Conservation (phyloP, 192 early-diverging fungal species). For the Anaeromyces robustus region DNA sequence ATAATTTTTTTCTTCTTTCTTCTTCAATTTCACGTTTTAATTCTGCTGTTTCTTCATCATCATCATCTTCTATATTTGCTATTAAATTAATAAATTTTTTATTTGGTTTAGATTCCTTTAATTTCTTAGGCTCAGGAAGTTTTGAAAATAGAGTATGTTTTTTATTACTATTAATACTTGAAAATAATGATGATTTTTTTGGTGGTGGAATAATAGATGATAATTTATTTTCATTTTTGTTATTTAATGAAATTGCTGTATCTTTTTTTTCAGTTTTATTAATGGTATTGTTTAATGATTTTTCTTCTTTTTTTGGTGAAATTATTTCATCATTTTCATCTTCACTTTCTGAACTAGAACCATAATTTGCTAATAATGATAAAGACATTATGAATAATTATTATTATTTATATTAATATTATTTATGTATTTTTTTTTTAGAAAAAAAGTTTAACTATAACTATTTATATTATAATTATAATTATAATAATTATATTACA, state of each 20-base stretch:
- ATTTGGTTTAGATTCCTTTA: background rate
- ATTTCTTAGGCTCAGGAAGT: background rate
- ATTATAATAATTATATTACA: too few relatives aligned
- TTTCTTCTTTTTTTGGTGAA: background rate
- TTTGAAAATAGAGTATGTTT: background rate
- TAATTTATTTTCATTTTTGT: background rate
- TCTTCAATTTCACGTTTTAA: background rate
- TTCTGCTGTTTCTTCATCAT: background rate
- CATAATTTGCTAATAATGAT: background rate
- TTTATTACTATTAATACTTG: background rate
- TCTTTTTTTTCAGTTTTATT: background rate
- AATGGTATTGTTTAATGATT: background rate
- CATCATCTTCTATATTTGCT: background rate
- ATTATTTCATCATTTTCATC: background rate
- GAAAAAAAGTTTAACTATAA: too few relatives aligned
- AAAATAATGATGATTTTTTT: background rate
- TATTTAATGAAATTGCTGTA: too few relatives aligned
- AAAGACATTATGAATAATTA: too few relatives aligned
- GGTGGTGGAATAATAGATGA: background rate
- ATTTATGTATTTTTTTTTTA: too few relatives aligned
- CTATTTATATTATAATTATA: too few relatives aligned
- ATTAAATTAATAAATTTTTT: background rate
- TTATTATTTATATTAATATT: too few relatives aligned
- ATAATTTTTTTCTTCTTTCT: background rate
- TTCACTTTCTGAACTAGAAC: background rate